phyloP scores from a whole-genome alignment of 176 grass and related monocot species.

The Thalia dealbata region DNA sequence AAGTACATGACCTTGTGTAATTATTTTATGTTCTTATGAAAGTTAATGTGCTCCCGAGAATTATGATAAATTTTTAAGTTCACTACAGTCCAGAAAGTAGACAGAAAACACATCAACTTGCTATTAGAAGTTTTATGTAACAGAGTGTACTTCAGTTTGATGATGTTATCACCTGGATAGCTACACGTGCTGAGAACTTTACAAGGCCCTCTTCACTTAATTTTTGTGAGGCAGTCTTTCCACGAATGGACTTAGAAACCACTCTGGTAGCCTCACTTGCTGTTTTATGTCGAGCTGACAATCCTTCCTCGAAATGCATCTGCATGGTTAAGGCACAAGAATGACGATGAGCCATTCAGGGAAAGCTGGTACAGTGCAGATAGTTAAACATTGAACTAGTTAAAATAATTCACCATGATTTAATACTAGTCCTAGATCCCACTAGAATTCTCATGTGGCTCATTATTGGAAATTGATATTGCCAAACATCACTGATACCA shows the following conservation, averaged over 20 bases:
- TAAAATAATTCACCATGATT: not conserved
- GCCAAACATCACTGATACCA: too few species aligned
- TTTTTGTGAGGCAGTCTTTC: conserved; percentile 74
- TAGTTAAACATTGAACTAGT: not conserved
- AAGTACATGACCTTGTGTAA: too few species aligned
- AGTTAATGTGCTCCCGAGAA: not conserved
- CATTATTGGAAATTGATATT: too few species aligned
- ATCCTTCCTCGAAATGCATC: conserved; percentile 94
- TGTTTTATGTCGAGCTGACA: conserved; percentile 55
- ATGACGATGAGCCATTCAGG: conserved; percentile 9
- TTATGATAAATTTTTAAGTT: not conserved
- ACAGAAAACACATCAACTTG: not conserved
- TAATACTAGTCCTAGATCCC: not conserved
- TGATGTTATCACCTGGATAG: conserved; percentile 53
- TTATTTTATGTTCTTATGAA: not conserved
- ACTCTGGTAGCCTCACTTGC: conserved; percentile 54
- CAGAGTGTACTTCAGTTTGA: not conserved
- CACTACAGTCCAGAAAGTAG: not conserved
- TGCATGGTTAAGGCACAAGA: conserved; percentile 31
- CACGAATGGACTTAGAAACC: conserved; percentile 54
- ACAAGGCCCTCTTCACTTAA: conserved; percentile 73
- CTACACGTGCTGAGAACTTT: conserved; percentile 76
- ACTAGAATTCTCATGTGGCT: not conserved
- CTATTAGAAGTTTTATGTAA: not conserved
- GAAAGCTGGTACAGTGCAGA: not conserved